These are phyloP conservation scores for Flaveria robusta DNA, from an alignment of 129 eudicot species.

Conservation along the genomic window DNA sequence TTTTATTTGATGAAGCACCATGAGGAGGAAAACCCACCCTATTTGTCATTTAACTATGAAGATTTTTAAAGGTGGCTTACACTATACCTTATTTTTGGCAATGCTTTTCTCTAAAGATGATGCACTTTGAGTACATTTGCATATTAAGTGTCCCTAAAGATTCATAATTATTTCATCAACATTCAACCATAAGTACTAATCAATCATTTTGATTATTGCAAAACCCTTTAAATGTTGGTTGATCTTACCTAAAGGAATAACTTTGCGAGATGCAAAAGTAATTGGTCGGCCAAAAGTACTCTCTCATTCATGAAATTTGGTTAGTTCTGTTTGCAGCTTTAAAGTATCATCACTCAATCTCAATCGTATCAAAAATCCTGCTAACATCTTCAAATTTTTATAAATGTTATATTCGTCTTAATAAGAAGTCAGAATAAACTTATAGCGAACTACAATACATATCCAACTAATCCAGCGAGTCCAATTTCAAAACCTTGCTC, in stretches of 20 bases:
- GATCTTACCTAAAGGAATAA: not conserved
- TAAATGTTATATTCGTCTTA: too few relatives aligned
- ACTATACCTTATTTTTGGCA: slow-evolving; percentile 31
- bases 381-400: too few relatives aligned
- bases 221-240: not conserved
- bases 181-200: slow-evolving; percentile 27
- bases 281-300: too few relatives aligned
- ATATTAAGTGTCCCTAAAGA: slow-evolving; percentile 43
- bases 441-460: too few relatives aligned
- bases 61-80: slow-evolving; percentile 35
- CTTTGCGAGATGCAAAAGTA: too few relatives aligned
- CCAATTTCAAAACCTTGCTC: too few relatives aligned
- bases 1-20: slow-evolving; percentile 11
- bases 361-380: too few relatives aligned
- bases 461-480: too few relatives aligned
- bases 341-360: too few relatives aligned
- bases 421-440: too few relatives aligned
- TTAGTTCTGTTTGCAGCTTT: too few relatives aligned
- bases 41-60: slow-evolving; percentile 18
- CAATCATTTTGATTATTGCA: slow-evolving; percentile 22
- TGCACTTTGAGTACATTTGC: slow-evolving; percentile 43
- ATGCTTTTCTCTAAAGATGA: slow-evolving; percentile 32
- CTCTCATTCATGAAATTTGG: too few relatives aligned
- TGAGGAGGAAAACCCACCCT: slow-evolving; percentile 24
- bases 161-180: slow-evolving; percentile 35